Conservation (phyloP, 805 yeast genomes). For the Metschnikowia picachoensis region DNA sequence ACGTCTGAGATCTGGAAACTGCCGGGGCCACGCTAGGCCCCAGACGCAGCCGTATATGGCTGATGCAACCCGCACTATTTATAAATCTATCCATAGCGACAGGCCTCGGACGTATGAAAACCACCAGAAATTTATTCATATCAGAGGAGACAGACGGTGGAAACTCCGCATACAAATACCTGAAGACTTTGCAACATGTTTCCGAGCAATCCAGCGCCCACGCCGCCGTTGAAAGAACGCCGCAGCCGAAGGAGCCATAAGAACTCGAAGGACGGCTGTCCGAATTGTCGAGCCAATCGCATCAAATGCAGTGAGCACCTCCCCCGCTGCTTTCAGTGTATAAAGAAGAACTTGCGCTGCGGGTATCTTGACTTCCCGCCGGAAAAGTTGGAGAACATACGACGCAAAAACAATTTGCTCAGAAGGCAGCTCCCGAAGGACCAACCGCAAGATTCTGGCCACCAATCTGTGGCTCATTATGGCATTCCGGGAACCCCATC, state of each 20-base stretch:
- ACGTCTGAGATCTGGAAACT: not conserved
- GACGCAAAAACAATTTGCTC: conserved; percentile 29
- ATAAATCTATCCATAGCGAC: not conserved
- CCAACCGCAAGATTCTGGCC: not conserved
- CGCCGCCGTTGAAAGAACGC: conserved; percentile 10
- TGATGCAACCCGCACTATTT: not conserved
- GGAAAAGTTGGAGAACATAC: conserved; percentile 34
- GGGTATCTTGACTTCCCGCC: conserved; percentile 40
- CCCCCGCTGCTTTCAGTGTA: conserved; percentile 38
- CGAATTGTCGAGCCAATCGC: conserved; percentile 41
- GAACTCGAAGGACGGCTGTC: conserved; percentile 34
- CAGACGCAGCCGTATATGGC: not conserved
- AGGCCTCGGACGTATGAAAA: not conserved
- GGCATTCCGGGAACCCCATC: no score
- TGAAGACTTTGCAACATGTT: not conserved
- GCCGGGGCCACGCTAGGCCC: not conserved
- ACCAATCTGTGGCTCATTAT: no score
- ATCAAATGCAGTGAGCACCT: conserved; percentile 43
- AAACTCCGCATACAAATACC: no score
- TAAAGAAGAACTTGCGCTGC: conserved; percentile 35
- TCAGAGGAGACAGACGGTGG: no score
- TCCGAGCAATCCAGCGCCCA: not conserved
- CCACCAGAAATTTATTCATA: no score
- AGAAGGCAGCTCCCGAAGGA: conserved; percentile 3
- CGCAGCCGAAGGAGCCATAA: conserved; percentile 26